phyloP scores from a whole-genome alignment of 768 basidiomycete genomes.

The Psilocybe azurescens region DNA sequence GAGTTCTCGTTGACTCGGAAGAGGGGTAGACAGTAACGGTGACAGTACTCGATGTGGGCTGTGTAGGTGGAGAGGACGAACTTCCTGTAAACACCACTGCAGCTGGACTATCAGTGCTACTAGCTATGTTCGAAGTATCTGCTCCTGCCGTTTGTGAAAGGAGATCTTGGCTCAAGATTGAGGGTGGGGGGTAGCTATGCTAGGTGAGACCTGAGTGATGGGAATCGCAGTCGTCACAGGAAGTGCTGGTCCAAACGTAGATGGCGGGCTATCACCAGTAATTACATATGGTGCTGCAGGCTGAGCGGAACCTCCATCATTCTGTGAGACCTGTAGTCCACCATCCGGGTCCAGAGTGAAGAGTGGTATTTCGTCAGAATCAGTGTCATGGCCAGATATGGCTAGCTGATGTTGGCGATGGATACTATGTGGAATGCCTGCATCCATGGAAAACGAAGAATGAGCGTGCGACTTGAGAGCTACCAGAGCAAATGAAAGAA shows the following conservation, averaged over 20 bases:
- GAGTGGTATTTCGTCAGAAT: conserved; percentile 12
- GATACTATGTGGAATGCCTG: conserved; percentile 1
- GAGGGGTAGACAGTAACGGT: conserved; percentile 8
- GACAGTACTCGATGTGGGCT: not conserved
- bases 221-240: conserved; percentile 9
- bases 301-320: not conserved
- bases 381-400: not conserved
- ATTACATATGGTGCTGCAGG: conserved; percentile 3
- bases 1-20: conserved; percentile 1
- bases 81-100: not conserved
- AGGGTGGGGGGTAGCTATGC: not conserved
- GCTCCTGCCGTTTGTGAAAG: not conserved
- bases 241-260: not conserved
- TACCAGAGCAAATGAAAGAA: conserved; percentile 8
- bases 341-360: conserved; percentile 12
- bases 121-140: not conserved
- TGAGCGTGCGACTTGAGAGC: conserved; percentile 1
- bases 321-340: conserved; percentile 2
- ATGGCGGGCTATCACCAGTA: not conserved
- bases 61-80: not conserved
- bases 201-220: conserved; percentile 9
- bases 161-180: not conserved
- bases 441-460: conserved; percentile 15
- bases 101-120: not conserved
- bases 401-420: not conserved